phyloP scores from a whole-genome alignment of 169 alveolate species.

The Babesia sp. region DNA sequence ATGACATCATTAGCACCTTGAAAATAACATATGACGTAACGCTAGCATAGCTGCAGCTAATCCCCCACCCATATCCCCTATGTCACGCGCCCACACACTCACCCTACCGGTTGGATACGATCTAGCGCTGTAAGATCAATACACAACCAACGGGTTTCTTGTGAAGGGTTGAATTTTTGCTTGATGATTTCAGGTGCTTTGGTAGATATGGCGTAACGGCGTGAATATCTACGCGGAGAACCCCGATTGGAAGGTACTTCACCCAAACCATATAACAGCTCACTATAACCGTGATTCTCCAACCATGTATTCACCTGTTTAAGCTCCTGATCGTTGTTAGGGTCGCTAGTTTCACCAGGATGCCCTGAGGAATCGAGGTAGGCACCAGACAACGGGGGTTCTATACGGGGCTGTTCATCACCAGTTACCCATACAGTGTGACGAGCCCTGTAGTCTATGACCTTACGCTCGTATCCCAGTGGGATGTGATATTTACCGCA shows the following conservation, averaged over 20 bases:
- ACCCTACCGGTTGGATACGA: no score
- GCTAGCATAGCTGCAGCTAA: background rate
- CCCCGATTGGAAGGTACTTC: background rate
- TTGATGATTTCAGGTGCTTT: slow-evolving; percentile 49
- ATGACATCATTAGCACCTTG: slow-evolving; percentile 22
- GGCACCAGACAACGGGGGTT: slow-evolving; percentile 21
- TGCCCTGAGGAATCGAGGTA: slow-evolving; percentile 4
- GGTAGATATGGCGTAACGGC: slow-evolving; percentile 19
- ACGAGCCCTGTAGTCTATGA: slow-evolving; percentile 33
- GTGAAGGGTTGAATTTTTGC: slow-evolving; percentile 45
- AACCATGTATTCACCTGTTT: slow-evolving; percentile 25
- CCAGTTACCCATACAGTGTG: slow-evolving; percentile 11
- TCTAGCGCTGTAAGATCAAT: slow-evolving; percentile 30
- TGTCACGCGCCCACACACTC: no score
- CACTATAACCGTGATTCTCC: slow-evolving; percentile 20
- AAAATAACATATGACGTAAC: background rate
- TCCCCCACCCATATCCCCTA: background rate
- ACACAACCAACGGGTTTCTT: slow-evolving; percentile 60
- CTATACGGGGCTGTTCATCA: background rate
- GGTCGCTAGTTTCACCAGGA: background rate
- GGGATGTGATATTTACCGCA: slow-evolving; percentile 27
- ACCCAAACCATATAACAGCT: slow-evolving; percentile 11
- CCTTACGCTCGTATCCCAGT: slow-evolving; percentile 30
- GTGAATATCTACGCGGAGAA: background rate
- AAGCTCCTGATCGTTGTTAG: slow-evolving; percentile 23